phyloP scores from a whole-genome alignment of 202 grass and related monocot species.

The Digitaria exilis region DNA sequence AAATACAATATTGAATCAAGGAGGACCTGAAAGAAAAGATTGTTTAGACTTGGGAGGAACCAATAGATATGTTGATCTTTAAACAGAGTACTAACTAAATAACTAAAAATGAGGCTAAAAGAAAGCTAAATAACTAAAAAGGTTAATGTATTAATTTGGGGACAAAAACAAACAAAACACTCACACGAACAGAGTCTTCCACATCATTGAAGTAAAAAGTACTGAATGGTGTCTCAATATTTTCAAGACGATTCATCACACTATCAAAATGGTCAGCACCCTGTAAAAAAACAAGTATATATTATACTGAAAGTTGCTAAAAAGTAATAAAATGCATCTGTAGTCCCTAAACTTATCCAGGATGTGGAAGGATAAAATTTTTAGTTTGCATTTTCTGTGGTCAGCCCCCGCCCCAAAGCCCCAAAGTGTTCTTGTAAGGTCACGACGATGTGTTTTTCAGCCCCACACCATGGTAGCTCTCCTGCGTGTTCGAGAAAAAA shows the following conservation, averaged over 20 bases:
- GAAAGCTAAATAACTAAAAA: background rate
- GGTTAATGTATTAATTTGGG: too few relatives aligned
- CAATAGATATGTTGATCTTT: background rate
- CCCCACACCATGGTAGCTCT: too few relatives aligned
- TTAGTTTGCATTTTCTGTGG: too few relatives aligned
- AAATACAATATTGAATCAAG: background rate
- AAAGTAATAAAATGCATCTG: background rate
- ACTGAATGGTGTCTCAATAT: background rate
- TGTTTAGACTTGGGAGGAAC: background rate
- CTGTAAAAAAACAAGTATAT: slow-evolving; percentile 21
- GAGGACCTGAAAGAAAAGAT: slow-evolving; percentile 6
- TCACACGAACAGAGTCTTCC: slow-evolving; percentile 1
- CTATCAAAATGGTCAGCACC: background rate
- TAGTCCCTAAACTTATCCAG: too few relatives aligned
- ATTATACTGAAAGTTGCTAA: background rate
- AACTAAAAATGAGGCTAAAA: background rate
- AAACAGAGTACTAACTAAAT: background rate
- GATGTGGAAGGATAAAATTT: too few relatives aligned
- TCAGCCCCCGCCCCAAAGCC: too few relatives aligned
- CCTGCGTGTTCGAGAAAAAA: too few relatives aligned
- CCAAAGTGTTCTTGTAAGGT: too few relatives aligned
- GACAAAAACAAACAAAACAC: background rate
- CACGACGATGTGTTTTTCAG: too few relatives aligned
- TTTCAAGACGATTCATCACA: slow-evolving; percentile 14
- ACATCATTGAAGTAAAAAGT: background rate